phyloP scores from a whole-genome alignment of 106 monocot genomes.

The Agapanthus africanus region DNA sequence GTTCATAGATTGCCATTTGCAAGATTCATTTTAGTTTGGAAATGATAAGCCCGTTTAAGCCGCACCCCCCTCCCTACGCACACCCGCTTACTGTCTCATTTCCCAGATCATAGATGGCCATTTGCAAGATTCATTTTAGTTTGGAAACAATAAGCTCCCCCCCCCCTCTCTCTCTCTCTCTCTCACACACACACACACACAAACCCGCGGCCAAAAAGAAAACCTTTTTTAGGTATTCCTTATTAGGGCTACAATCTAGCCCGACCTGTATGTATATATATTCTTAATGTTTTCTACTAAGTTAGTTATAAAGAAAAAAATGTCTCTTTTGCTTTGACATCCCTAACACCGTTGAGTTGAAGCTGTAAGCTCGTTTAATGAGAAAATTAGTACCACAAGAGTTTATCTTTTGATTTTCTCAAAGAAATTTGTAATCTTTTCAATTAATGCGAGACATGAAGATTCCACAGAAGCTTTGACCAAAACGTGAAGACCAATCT shows the following conservation, averaged over 20 bases:
- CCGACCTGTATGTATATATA: no score
- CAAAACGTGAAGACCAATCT: background rate
- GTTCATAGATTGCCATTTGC: background rate
- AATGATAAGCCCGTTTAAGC: no score
- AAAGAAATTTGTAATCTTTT: background rate
- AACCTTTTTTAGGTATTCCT: no score
- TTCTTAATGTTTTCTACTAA: no score
- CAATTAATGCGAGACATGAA: background rate
- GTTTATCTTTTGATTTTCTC: background rate
- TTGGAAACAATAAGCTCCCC: no score
- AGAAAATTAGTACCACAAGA: background rate
- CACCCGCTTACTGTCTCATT: no score
- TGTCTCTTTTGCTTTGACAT: background rate
- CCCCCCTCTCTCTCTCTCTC: no score
- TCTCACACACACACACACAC: no score
- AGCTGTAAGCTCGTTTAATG: background rate
- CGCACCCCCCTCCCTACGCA: no score
- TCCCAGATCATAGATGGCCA: background rate
- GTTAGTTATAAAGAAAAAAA: no score
- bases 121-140: background rate
- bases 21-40: background rate
- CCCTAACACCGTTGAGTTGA: background rate
- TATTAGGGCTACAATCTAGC: no score
- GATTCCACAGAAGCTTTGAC: background rate
- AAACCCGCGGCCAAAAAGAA: no score